phyloP scores from a whole-genome alignment of 768 basidiomycete species.

The Polyporus arcularius region DNA sequence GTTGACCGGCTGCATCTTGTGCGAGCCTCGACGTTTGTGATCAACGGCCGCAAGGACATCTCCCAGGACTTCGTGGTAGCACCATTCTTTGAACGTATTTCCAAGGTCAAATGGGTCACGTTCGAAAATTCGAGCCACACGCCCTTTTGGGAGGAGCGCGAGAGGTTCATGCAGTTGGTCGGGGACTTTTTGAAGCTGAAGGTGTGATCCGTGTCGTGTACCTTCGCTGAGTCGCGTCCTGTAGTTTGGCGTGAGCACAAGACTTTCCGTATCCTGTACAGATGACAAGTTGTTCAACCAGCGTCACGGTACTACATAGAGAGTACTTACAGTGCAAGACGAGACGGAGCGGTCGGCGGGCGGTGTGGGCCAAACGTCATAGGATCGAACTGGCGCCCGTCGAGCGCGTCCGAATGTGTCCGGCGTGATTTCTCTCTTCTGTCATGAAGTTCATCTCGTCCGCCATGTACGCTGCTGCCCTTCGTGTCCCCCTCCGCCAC shows the following conservation, averaged over 20 bases:
- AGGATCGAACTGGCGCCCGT: background rate
- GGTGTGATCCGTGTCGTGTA: background rate
- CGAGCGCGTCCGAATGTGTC: background rate
- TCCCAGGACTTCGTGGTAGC: slow-evolving; percentile 28
- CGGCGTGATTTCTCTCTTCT: background rate
- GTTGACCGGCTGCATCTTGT: slow-evolving; percentile 28
- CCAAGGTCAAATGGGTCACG: slow-evolving; percentile 30
- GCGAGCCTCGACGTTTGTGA: slow-evolving; percentile 27
- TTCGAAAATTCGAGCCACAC: slow-evolving; percentile 32
- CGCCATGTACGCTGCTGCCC: slow-evolving; percentile 32
- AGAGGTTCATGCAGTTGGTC: slow-evolving; percentile 27
- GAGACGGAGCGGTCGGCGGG: background rate
- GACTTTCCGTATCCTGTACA: no score
- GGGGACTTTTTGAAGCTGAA: slow-evolving; percentile 22
- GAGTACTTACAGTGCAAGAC: background rate
- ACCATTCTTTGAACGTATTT: slow-evolving; percentile 26
- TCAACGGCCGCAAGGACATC: slow-evolving; percentile 31
- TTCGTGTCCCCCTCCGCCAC: slow-evolving; percentile 25
- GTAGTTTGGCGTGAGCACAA: no score
- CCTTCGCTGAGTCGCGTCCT: no score
- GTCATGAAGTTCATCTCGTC: background rate
- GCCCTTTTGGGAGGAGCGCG: slow-evolving; percentile 32
- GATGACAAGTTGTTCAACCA: no score
- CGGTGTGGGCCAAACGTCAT: background rate
- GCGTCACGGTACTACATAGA: background rate